A percentile compares a stretch with the other conserved stretches of the same genome.
Evolutionary conservation across 1,284 basidiomycete species (phyloP).

Genomic region (Tilletia horrida): DNA sequence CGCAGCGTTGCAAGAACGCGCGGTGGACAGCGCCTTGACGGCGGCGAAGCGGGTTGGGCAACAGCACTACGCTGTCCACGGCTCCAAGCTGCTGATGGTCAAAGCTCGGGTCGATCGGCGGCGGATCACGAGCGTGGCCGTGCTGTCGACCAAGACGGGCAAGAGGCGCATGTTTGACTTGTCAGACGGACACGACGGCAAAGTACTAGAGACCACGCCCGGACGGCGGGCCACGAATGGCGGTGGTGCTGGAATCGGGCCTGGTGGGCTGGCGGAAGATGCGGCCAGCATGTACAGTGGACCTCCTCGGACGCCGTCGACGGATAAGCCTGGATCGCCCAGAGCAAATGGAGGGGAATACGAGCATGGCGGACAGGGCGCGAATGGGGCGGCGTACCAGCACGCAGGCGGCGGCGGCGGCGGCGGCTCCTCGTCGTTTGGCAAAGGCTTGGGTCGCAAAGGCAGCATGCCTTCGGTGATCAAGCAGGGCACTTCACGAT

Average conservation of each 20-base stretch:
- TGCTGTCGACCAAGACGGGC: slow-evolving; percentile 20
- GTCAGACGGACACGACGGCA: slow-evolving; percentile 23
- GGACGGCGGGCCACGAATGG: not conserved
- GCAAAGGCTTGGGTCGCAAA: not conserved
- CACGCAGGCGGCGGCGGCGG: not conserved
- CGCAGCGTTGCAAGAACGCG: slow-evolving; percentile 23
- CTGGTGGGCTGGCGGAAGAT: not conserved
- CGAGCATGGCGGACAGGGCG: not conserved
- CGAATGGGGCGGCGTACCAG: not conserved
- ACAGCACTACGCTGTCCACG: slow-evolving; percentile 23
- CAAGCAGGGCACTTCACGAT: not conserved
- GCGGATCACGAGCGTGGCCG: slow-evolving; percentile 24
- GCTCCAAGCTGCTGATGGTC: slow-evolving; percentile 27
- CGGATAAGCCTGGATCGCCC: too few species aligned
- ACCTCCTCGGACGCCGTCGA: too few species aligned
- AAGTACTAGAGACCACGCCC: slow-evolving; percentile 20
- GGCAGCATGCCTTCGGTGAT: slow-evolving; percentile 12
- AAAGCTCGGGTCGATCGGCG: slow-evolving; percentile 24
- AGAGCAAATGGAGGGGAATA: too few species aligned
- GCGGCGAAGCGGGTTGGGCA: slow-evolving; percentile 25
- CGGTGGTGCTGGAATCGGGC: not conserved
- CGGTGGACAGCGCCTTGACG: slow-evolving; percentile 24
- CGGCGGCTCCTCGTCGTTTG: not conserved
- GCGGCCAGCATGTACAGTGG: not conserved
- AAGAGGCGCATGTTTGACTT: slow-evolving; percentile 24